Evolutionary conservation across 2,329 filamentous ascomycete genomes (phyloP).

Genomic region (Penicillium rolfsii): DNA sequence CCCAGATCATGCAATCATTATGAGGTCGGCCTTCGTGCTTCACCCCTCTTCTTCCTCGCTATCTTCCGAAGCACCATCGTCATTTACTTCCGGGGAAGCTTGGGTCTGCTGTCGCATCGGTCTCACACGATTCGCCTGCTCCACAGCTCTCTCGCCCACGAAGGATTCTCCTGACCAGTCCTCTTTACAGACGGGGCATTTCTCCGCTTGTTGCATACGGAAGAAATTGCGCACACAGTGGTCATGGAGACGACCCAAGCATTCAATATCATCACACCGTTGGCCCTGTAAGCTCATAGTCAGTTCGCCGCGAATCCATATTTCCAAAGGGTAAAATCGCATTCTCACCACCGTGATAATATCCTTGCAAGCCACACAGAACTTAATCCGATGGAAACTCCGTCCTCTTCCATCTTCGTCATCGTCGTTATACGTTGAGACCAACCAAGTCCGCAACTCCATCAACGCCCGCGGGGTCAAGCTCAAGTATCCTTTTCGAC

Average conservation of each 20-base stretch:
- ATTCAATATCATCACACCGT: slow-evolving; percentile 71
- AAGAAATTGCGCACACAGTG: slow-evolving; percentile 76
- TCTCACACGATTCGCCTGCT: slow-evolving; percentile 8
- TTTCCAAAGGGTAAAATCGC: neutral
- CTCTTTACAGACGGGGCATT: slow-evolving; percentile 64
- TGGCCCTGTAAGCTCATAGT: slow-evolving; percentile 58
- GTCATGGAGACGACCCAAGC: slow-evolving; percentile 73
- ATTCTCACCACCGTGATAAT: slow-evolving; percentile 72
- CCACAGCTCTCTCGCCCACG: slow-evolving; percentile 58
- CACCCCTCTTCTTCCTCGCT: slow-evolving; percentile 13
- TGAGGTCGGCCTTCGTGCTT: neutral
- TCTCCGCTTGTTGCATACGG: slow-evolving; percentile 62
- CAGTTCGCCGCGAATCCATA: slow-evolving; percentile 2
- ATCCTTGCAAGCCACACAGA: slow-evolving; percentile 85
- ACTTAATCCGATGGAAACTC: slow-evolving; percentile 73
- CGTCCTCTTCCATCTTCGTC: slow-evolving; percentile 50
- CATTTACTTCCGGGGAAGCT: neutral
- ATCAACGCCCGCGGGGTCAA: slow-evolving; percentile 77
- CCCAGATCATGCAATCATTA: neutral
- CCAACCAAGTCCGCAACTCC: slow-evolving; percentile 81
- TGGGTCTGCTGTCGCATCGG: slow-evolving; percentile 4
- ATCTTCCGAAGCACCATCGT: slow-evolving; percentile 3
- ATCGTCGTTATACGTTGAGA: slow-evolving; percentile 86
- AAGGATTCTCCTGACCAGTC: slow-evolving; percentile 56
- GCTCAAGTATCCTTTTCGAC: slow-evolving; percentile 70